These are phyloP conservation scores for Tetrapyrgos nigripes DNA, from an alignment of 1,284 basidiomycete genomes.

Conservation along the genomic window DNA sequence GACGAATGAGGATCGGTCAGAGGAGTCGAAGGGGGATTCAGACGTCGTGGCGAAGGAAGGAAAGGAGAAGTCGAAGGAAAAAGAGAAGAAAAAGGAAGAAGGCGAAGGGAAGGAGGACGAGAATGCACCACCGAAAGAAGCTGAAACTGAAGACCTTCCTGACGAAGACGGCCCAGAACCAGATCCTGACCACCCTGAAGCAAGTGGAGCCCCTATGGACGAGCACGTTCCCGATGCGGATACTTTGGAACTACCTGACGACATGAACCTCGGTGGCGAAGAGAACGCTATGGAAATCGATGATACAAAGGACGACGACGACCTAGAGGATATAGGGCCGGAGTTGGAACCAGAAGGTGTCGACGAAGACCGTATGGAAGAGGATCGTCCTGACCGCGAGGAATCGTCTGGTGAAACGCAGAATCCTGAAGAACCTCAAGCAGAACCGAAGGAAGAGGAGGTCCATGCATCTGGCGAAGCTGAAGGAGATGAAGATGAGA, in stretches of 20 bases:
- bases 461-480: conserved; percentile 23
- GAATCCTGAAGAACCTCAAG: conserved; percentile 19
- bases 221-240: conserved; percentile 78
- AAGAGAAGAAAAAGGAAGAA: conserved; percentile 42
- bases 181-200: conserved; percentile 51
- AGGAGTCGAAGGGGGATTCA: conserved; percentile 55
- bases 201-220: conserved; percentile 72
- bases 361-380: conserved; percentile 46
- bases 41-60: conserved; percentile 83
- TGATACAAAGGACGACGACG: conserved; percentile 5
- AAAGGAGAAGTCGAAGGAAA: conserved; percentile 39
- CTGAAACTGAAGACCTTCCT: conserved; percentile 40
- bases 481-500: conserved; percentile 33
- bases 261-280: conserved; percentile 69
- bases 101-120: conserved; percentile 39
- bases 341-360: conserved; percentile 40
- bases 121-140: conserved; percentile 35
- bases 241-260: conserved; percentile 85
- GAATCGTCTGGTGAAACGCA: conserved; percentile 23
- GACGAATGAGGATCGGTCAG: conserved; percentile 58
- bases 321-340: conserved; percentile 30
- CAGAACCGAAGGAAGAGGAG: conserved; percentile 16
- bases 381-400: conserved; percentile 41
- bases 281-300: conserved; percentile 27
- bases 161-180: conserved; percentile 37